Percentiles rank a stretch among this genome's conserved stretches.
phyloP scores from a whole-genome alignment of 1,284 basidiomycete species.

The Thelephora terrestris region DNA sequence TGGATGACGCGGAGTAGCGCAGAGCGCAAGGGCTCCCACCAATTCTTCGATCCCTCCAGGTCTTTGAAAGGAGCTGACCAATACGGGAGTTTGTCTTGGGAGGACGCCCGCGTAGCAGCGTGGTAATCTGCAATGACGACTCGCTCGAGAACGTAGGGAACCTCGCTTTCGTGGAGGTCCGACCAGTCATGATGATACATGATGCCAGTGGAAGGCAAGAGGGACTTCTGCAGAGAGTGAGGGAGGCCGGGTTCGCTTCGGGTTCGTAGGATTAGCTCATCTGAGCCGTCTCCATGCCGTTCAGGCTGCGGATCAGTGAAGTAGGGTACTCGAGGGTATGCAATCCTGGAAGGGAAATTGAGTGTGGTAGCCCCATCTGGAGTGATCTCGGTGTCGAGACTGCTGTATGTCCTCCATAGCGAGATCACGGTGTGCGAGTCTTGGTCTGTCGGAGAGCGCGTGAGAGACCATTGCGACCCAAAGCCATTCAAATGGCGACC shows the following conservation, averaged over 20 bases:
- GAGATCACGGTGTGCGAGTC: constrained; percentile 70
- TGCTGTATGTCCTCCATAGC: constrained; percentile 70
- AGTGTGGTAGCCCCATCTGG: constrained; percentile 30
- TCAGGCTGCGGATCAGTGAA: constrained; percentile 45
- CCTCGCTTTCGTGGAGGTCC: constrained; percentile 57
- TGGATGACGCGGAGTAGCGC: constrained; percentile 19
- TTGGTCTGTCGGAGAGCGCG: constrained; percentile 16
- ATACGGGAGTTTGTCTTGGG: constrained; percentile 21
- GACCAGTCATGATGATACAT: constrained; percentile 68
- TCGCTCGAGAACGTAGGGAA: constrained; percentile 67
- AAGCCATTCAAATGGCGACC: constrained; percentile 14
- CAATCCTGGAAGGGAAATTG: background rate
- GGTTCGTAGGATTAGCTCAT: constrained; percentile 32
- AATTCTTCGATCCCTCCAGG: constrained; percentile 42
- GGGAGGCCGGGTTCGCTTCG: constrained; percentile 50
- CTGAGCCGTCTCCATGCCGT: constrained; percentile 7
- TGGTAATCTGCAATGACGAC: constrained; percentile 67
- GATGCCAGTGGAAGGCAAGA: constrained; percentile 60
- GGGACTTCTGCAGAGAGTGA: constrained; percentile 52
- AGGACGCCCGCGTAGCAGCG: constrained; percentile 40
- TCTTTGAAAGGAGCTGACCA: constrained; percentile 54
- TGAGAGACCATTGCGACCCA: constrained; percentile 4
- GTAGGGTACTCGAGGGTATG: constrained; percentile 51
- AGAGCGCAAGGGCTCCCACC: constrained; percentile 60
- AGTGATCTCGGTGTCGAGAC: constrained; percentile 47